phyloP scores from a whole-genome alignment of 176 grass and related monocot species.

The Guadua angustifolia region DNA sequence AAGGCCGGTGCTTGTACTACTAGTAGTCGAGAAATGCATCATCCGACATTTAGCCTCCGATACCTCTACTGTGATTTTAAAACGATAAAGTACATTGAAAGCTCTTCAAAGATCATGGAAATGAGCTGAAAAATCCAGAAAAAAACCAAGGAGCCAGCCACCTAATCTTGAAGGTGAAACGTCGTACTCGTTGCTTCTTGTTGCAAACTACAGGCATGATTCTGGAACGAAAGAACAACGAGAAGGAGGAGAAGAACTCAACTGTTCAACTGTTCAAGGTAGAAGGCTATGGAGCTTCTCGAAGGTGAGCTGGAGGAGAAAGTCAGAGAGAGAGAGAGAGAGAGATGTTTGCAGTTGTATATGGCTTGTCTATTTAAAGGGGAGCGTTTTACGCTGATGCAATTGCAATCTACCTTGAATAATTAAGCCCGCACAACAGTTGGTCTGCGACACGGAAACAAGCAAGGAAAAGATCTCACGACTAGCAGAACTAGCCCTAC shows the following conservation, averaged over 20 bases:
- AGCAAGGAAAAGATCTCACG: constrained; percentile 36
- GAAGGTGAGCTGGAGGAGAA: constrained; percentile 36
- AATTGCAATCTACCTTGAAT: constrained; percentile 37
- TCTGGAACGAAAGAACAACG: constrained; percentile 3
- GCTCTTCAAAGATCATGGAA: constrained; percentile 15
- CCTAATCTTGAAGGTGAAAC: constrained; percentile 41
- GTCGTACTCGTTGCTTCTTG: constrained; percentile 20
- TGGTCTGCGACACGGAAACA: constrained; percentile 46
- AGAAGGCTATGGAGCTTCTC: constrained; percentile 10
- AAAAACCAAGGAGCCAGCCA: constrained; percentile 15
- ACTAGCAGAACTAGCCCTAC: neutral
- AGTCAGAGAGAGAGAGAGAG: neutral
- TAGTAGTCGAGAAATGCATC: constrained; percentile 48
- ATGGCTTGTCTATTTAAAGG: constrained; percentile 52
- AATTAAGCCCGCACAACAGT: constrained; percentile 8
- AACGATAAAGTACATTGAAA: constrained; percentile 16
- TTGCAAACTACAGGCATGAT: neutral
- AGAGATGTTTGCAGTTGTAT: neutral
- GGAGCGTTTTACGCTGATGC: constrained; percentile 19
- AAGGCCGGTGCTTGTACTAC: neutral
- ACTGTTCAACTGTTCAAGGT: constrained; percentile 31
- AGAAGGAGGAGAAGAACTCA: constrained; percentile 23
- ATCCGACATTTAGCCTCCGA: neutral
- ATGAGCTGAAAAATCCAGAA: constrained; percentile 7
- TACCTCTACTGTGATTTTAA: neutral